Percentiles rank a stretch among this genome's conserved stretches.
Evolutionary conservation across 257 asterid species (phyloP).

Genomic region (Salvia rosmarinus): DNA sequence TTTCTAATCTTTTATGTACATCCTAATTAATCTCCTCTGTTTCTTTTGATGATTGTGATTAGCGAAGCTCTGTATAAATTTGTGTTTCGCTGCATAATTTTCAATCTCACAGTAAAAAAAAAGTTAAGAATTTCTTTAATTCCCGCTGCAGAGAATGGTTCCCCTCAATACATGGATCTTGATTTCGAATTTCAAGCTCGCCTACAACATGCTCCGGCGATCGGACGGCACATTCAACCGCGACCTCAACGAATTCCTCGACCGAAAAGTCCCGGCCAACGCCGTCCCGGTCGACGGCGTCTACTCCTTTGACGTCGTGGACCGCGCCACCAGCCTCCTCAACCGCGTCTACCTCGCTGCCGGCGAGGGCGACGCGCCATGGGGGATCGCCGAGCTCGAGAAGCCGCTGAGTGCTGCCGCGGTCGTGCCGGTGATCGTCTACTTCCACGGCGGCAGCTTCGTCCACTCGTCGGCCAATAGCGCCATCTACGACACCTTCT

Average conservation of each 20-base stretch:
- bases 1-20: slow-evolving; percentile 34
- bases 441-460: slow-evolving; percentile 92
- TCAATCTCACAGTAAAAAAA: not conserved
- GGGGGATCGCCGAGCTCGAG: slow-evolving; percentile 57
- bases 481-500: slow-evolving; percentile 79
- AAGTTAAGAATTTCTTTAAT: not conserved
- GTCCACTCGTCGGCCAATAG: slow-evolving; percentile 86
- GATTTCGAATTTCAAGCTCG: slow-evolving; percentile 82
- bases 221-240: slow-evolving; percentile 92
- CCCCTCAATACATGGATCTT: slow-evolving; percentile 89
- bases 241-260: slow-evolving; percentile 69
- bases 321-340: slow-evolving; percentile 64
- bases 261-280: slow-evolving; percentile 77
- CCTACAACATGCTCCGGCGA: slow-evolving; percentile 77
- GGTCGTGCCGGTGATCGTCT: slow-evolving; percentile 69
- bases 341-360: slow-evolving; percentile 65
- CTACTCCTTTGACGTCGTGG: slow-evolving; percentile 72
- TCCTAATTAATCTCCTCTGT: not conserved
- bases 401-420: slow-evolving; percentile 58
- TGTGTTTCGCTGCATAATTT: not conserved
- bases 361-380: slow-evolving; percentile 34
- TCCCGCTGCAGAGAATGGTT: slow-evolving; percentile 62
- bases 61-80: not conserved
- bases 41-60: slow-evolving; percentile 19
- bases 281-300: slow-evolving; percentile 73